Base-by-base conservation (phyloP, 73 alveolate genomes). In the Tetrahymena elliotti region DNA sequence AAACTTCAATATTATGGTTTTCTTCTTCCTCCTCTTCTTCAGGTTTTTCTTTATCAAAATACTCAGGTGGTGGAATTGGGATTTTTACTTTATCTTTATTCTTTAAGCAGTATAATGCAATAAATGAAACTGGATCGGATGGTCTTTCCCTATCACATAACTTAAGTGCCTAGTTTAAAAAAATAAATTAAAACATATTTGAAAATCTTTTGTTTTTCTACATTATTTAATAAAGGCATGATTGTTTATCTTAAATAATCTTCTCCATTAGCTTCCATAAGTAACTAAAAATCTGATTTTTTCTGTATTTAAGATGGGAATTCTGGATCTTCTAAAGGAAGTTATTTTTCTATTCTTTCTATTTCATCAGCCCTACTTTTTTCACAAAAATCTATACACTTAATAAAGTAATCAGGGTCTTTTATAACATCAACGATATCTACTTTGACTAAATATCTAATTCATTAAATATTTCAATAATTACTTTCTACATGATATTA, bases 381-480 rank as follows among this genome's bases (percentile, higher is more conserved):
- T 96, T 99, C 99, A 93, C 99, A 98, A 20, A 93, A 92, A 53
- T 97, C 98, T 20, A 99, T 98, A 38, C 95, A 41, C 96, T 99
- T 97, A 41, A 97, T 95, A 95, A 98, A 99, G 95, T 99, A 99
- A 95, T 99, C 99, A 83, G 98, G 98, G 94, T 99, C 99, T 47
- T 95, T 94, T 88, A 98, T 98, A 2, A 99, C 99, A 94, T 99
- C 98, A 84, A 97, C 96, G 84, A 99, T 97, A 93, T 99, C 99
- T 41, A 98, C 99, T 93, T 95, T 97, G 20, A 98, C 98, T 47
- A 99, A 96, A 97, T 97, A 98, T 96, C 88, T 68, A 24, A 11
- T 27, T 2, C 8, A n/a, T 10, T 22, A 68, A 68, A 27, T 18
- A 6, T 22, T 40, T 40, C 15, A 40, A 40, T 40, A 40, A n/a